A percentile compares a stretch with the other conserved stretches of the same genome.
These are phyloP conservation scores for Rhytidiadelphus loreus DNA, from an alignment of 225 moss, liverwort and hornwort species.

Conservation along the genomic window DNA sequence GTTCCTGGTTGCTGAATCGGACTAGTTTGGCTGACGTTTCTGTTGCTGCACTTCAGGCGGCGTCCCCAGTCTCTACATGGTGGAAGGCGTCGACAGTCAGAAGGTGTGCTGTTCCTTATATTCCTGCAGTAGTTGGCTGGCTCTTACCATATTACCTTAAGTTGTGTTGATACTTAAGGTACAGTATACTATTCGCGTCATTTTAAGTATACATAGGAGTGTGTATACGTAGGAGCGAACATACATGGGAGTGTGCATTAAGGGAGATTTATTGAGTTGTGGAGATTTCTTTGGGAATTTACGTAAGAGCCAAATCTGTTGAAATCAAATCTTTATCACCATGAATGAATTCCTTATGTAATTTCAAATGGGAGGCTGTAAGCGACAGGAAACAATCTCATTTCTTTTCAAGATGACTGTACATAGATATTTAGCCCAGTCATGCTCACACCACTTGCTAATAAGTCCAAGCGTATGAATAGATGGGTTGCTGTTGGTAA, in stretches of 20 bases:
- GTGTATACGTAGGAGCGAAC: too few relatives aligned
- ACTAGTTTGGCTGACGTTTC: slow-evolving; percentile 3
- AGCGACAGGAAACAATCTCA: background rate
- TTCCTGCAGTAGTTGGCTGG: background rate
- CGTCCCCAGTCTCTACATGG: slow-evolving; percentile 86
- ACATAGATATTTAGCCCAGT: background rate
- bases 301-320: background rate
- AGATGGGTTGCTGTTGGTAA: background rate
- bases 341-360: background rate
- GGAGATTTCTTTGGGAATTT: background rate
- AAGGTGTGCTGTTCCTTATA: slow-evolving; percentile 39
- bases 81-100: slow-evolving; percentile 78
- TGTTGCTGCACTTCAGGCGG: slow-evolving; percentile 36
- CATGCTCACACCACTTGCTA: background rate
- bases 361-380: background rate
- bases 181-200: background rate
- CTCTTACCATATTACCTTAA: background rate
- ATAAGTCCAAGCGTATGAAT: background rate
- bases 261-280: too few relatives aligned
- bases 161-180: background rate
- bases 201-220: too few relatives aligned
- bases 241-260: too few relatives aligned
- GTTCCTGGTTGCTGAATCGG: background rate
- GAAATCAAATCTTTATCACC: background rate
- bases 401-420: background rate